Evolutionary conservation across 1,284 basidiomycete genomes (phyloP).

Genomic region (Thelephora terrestris): DNA sequence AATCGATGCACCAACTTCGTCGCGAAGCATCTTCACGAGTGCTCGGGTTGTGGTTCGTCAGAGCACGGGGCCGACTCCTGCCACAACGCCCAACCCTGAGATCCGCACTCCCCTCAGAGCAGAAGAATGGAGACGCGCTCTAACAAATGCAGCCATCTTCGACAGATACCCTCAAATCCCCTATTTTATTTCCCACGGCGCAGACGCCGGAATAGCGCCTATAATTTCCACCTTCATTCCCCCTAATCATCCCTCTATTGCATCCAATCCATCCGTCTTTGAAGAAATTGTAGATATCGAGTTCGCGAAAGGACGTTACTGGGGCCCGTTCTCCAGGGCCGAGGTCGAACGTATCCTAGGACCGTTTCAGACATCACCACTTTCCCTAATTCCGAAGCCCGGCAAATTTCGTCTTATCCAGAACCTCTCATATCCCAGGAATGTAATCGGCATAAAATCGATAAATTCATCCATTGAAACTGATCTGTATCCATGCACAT

Average conservation of each 20-base stretch:
- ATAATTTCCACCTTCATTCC: too few relatives aligned
- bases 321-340: too few relatives aligned
- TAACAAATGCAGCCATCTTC: not conserved
- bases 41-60: not conserved
- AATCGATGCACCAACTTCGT: not conserved
- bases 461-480: constrained; percentile 24
- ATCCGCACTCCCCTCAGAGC: not conserved
- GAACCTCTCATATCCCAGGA: constrained; percentile 25
- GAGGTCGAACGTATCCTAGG: constrained; percentile 16
- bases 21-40: not conserved
- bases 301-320: constrained; percentile 7
- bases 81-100: not conserved
- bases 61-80: not conserved
- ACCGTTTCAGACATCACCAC: constrained; percentile 24
- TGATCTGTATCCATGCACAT: constrained; percentile 11
- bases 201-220: too few relatives aligned
- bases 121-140: not conserved
- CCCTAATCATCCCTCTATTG: not conserved
- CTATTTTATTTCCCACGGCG: too few relatives aligned
- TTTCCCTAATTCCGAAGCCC: constrained; percentile 18
- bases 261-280: not conserved
- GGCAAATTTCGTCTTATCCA: constrained; percentile 19
- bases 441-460: constrained; percentile 8
- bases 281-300: constrained; percentile 15
- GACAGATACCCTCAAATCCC: not conserved